Base-by-base conservation (phyloP, 345 rosid genomes). In the Microthlaspi erraticum region DNA sequence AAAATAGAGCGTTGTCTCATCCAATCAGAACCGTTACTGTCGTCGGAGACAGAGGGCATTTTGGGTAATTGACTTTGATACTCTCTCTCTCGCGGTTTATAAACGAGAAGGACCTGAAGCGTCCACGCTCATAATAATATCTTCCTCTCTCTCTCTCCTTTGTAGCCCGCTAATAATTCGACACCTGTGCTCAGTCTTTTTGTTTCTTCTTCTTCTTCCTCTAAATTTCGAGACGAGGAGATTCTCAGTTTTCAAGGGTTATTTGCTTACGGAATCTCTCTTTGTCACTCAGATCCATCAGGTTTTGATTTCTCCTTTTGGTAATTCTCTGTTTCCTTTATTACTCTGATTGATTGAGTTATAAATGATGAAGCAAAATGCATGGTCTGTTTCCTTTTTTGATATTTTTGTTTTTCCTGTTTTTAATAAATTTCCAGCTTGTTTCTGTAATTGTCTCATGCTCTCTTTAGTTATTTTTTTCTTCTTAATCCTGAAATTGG, bases 1-100 rank as follows among this genome's bases (percentile, higher is more conserved):
- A 68, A 75, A 75, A 69, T 75, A 75, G 79, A 69, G 70, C 70
- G 12, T 16, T 69, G 60, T 62, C 54, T 49, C 75, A 60, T 48
- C 75, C 79, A 75, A 63, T 75, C 53, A 75, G 50, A 75, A 45
- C 70, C 74, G 74, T 75, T 75, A 53, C 46, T 0, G 38, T 10
- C 6, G 45, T 26, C 41, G 18, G 54, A 8, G 70, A 39, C 54
- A 54, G 64, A 76, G 75, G 79, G 71, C 17, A 64, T 39, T 62
- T 76, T 55, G 0, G 75, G 71, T 2, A 76, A 62, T 56, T 19
- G 0, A 14, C 0, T 2, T 6, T 3, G 32, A 39, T 42, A 12
- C 67, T 11, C 59, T 43, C 49, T 2, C 0, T 41, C n/a, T 13
- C 69, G n/a, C 62, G 39, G 60, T 62, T 68, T 67, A 75, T 75